Conservation (phyloP, 345 rosid genomes). For the Raphanus raphanistrum region DNA sequence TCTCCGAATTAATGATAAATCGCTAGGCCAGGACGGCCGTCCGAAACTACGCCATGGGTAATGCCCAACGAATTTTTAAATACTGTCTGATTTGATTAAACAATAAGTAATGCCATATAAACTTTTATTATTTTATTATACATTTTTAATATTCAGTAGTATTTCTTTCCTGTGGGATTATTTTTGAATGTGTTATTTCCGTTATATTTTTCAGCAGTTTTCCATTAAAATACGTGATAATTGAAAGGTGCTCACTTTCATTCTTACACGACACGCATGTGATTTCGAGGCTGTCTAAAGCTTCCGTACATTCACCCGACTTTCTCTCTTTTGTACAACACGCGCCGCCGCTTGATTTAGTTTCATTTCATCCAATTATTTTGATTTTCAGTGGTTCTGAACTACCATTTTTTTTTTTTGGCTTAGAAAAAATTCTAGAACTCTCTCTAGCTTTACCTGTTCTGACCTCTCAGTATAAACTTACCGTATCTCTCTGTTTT, state of each 20-base stretch:
- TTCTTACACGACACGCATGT: conserved; percentile 28
- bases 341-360: conserved; percentile 18
- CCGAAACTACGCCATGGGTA: too few relatives aligned
- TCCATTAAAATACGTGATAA: background rate
- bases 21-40: too few relatives aligned
- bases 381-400: background rate
- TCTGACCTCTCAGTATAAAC: too few relatives aligned
- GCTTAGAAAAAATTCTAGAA: too few relatives aligned
- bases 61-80: background rate
- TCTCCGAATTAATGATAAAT: too few relatives aligned
- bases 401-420: too few relatives aligned
- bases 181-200: background rate
- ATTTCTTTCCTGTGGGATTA: background rate
- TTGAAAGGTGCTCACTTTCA: conserved; percentile 21
- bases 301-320: conserved; percentile 25
- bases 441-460: too few relatives aligned
- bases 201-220: background rate
- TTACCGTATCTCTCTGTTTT: too few relatives aligned
- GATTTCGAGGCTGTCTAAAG: conserved; percentile 25
- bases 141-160: background rate
- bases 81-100: too few relatives aligned
- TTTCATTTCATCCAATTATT: background rate
- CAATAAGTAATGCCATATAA: too few relatives aligned
- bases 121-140: background rate
- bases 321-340: conserved; percentile 13